These are phyloP conservation scores for Talaromyces sp. DNA, from an alignment of 2,329 filamentous ascomycete species.

Conservation along the genomic window DNA sequence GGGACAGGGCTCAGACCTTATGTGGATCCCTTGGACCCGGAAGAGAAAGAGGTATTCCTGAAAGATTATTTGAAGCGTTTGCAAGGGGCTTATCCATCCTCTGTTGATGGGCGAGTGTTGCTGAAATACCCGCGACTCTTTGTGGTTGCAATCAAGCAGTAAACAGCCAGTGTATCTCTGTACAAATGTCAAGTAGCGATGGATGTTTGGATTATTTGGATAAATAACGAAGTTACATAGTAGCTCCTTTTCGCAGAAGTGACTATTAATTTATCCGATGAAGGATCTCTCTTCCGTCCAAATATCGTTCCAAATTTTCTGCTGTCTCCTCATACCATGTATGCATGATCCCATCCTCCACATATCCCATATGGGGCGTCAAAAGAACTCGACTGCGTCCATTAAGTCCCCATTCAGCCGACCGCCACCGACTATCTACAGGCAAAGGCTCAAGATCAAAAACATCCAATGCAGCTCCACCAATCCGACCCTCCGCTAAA, in stretches of 20 bases:
- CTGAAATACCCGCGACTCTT: slow-evolving; percentile 61
- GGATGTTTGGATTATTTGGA: too few relatives aligned
- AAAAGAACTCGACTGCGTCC: slow-evolving; percentile 1
- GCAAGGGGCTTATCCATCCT: slow-evolving; percentile 47
- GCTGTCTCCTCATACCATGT: slow-evolving; percentile 3
- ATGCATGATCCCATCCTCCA: slow-evolving; percentile 4
- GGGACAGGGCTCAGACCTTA: slow-evolving; percentile 61
- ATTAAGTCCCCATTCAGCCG: neutral
- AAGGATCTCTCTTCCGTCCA: neutral
- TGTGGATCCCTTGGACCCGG: slow-evolving; percentile 50
- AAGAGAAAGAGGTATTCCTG: slow-evolving; percentile 50
- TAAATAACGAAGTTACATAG: too few relatives aligned
- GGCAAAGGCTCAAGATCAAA: slow-evolving; percentile 4
- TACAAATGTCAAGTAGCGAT: too few relatives aligned
- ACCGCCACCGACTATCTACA: neutral
- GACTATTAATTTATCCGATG: neutral
- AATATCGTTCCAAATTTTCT: slow-evolving; percentile 1
- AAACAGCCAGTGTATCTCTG: too few relatives aligned
- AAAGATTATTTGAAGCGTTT: slow-evolving; percentile 51
- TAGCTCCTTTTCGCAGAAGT: too few relatives aligned
- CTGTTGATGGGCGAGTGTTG: slow-evolving; percentile 57
- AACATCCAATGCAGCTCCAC: slow-evolving; percentile 3
- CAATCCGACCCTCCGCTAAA: slow-evolving; percentile 2
- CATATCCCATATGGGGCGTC: slow-evolving; percentile 2
- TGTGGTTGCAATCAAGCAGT: slow-evolving; percentile 49